A percentile compares a stretch with the other conserved stretches of the same genome.
phyloP scores from a whole-genome alignment of 805 yeast species.

The Ogataea ramenticola region DNA sequence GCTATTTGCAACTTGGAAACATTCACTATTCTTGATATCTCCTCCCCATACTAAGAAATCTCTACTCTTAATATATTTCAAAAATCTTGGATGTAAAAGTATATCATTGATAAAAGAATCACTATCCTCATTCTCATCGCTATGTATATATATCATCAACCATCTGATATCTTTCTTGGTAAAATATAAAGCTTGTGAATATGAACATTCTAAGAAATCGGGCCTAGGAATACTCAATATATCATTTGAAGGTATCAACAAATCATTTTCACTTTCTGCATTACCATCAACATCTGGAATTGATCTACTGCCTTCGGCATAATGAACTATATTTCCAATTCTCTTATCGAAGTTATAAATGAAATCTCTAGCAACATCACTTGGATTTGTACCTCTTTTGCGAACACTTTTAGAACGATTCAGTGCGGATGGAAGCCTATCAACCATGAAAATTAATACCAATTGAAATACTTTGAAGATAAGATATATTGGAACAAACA shows the following conservation, averaged over 20 bases:
- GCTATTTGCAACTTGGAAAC: conserved; percentile 73
- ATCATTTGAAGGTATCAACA: neutral
- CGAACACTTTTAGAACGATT: neutral
- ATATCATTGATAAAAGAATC: conserved; percentile 45
- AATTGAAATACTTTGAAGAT: neutral
- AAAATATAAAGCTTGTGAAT: conserved; percentile 66
- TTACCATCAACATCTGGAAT: too few relatives aligned
- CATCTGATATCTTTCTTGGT: conserved; percentile 68
- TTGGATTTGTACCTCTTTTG: conserved; percentile 16
- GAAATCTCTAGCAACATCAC: conserved; percentile 26
- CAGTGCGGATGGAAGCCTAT: neutral
- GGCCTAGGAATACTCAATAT: conserved; percentile 21
- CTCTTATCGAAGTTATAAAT: conserved; percentile 25
- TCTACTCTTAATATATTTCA: conserved; percentile 38
- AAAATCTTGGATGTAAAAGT: conserved; percentile 43
- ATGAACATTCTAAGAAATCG: conserved; percentile 63
- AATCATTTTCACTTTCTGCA: neutral
- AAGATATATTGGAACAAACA: neutral
- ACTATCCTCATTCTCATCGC: conserved; percentile 62
- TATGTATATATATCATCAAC: conserved; percentile 66
- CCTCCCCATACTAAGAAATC: conserved; percentile 82
- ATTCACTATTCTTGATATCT: conserved; percentile 72
- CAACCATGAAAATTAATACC: neutral
- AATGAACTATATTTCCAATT: conserved; percentile 15
- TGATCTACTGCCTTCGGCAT: neutral